Base-by-base conservation (phyloP, 768 basidiomycete genomes). In the Kwoniella dendrophila region DNA sequence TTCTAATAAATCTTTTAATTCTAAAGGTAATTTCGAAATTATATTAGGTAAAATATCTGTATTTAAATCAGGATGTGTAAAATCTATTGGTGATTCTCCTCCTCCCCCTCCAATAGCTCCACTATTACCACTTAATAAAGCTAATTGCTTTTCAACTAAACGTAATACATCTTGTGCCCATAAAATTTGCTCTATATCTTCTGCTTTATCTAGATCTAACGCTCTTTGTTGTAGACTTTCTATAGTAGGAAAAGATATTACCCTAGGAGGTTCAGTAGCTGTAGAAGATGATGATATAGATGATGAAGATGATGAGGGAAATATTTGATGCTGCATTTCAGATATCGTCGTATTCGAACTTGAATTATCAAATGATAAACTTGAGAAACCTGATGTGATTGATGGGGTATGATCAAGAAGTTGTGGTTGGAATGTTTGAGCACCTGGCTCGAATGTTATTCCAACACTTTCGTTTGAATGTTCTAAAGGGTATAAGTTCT, bases 81-180 rank as follows among this genome's bases (percentile, higher is more conserved):
- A 67, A 41, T 68, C 69, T 20, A 56, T 70, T 4, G 72, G 59
- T 8, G 38, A 41, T 44, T 86, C 85, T 8, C 49, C 51, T 43
- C 86, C 85, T 7, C 68, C 64, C n/a, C n/a, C n/a, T n/a, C n/a
- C n/a, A n/a, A n/a, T n/a, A n/a, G n/a, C n/a, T n/a, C n/a, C n/a
- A n/a, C n/a, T n/a, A n/a, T n/a, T n/a, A n/a, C n/a, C n/a, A n/a
- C n/a, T n/a, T n/a, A n/a, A n/a, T 7, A 69, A 54, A 20, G 70
- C 47, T 18, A 80, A 80, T 0, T 83, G 80, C 55, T 86, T 84
- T 54, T 94, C 89, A 56, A 90, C 85, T 60, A 94, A 85, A 70
- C 86, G 85, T 59, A 93, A 78, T 58, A 94, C 89, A 65, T 95
- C 91, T 50, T 90, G 83, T 16, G 86, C 85, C 92, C 92, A 97